A percentile compares a stretch with the other conserved stretches of the same genome.
Conservation (phyloP, 2,329 filamentous ascomycete genomes). For the Hypocreales sp. region DNA sequence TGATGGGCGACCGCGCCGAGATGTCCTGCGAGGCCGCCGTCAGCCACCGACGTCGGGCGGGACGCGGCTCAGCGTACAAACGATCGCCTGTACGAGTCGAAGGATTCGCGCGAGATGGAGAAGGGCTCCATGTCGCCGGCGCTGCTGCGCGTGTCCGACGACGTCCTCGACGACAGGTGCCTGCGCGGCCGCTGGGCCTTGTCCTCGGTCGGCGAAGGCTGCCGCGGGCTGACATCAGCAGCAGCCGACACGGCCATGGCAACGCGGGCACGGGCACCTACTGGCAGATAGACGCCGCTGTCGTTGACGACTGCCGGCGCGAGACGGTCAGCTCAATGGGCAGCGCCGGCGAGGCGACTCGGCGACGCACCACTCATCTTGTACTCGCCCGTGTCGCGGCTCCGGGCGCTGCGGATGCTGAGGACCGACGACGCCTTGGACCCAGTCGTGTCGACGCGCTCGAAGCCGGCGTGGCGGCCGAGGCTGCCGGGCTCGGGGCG, state of each 20-base stretch:
- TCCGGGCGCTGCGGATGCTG: slow-evolving; percentile 44
- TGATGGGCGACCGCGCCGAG: slow-evolving; percentile 67
- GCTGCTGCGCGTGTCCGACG: slow-evolving; percentile 41
- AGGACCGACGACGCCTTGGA: slow-evolving; percentile 46
- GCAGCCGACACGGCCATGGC: neutral
- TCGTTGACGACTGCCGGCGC: slow-evolving; percentile 69
- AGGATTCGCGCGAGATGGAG: slow-evolving; percentile 89
- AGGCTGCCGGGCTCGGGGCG: slow-evolving; percentile 25
- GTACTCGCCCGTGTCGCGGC: slow-evolving; percentile 55
- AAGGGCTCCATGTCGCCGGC: slow-evolving; percentile 81
- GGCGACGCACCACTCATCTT: slow-evolving; percentile 59
- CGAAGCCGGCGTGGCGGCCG: slow-evolving; percentile 32
- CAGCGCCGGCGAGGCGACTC: slow-evolving; percentile 1
- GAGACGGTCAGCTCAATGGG: slow-evolving; percentile 10
- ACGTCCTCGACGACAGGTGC: slow-evolving; percentile 34
- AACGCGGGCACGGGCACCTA: slow-evolving; percentile 26
- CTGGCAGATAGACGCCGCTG: slow-evolving; percentile 85
- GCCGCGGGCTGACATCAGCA: slow-evolving; percentile 1
- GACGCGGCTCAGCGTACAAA: slow-evolving; percentile 69
- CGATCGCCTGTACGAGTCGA: slow-evolving; percentile 89
- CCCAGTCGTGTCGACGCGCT: slow-evolving; percentile 46
- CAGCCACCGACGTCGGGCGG: slow-evolving; percentile 5
- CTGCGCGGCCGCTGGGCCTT: slow-evolving; percentile 60
- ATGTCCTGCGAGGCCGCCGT: slow-evolving; percentile 52
- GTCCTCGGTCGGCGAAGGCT: slow-evolving; percentile 83